Conservation (phyloP, 768 basidiomycete species). For the Kwoniella botswanensis region DNA sequence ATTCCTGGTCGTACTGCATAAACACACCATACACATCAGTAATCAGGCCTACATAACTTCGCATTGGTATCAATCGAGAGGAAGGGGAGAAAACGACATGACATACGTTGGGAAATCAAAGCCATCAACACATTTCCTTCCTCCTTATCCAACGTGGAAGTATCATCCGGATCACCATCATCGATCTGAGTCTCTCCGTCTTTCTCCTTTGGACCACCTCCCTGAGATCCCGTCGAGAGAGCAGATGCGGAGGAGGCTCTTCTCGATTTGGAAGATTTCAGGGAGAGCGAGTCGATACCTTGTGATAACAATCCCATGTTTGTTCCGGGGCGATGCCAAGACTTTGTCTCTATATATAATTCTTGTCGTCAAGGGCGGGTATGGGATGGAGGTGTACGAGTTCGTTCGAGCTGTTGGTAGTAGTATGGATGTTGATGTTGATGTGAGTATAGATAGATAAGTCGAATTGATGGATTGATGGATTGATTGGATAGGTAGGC, state of each 20-base stretch:
- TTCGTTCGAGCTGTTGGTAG: neutral
- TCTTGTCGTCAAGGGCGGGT: too few species aligned
- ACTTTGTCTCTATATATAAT: neutral
- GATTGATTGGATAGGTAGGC: neutral
- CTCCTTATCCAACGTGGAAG: constrained; percentile 89
- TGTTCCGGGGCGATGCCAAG: constrained; percentile 7
- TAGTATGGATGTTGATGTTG: neutral
- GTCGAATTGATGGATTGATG: too few species aligned
- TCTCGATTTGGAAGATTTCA: constrained; percentile 26
- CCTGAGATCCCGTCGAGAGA: neutral
- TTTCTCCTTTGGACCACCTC: neutral
- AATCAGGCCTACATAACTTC: too few species aligned
- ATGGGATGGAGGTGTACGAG: too few species aligned
- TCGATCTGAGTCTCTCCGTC: constrained; percentile 67
- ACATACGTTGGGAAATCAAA: constrained; percentile 88
- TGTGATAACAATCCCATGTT: constrained; percentile 39
- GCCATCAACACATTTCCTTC: constrained; percentile 88
- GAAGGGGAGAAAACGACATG: neutral
- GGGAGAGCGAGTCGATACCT: constrained; percentile 39
- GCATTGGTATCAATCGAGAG: too few species aligned
- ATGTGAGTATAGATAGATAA: too few species aligned
- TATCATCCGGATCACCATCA: constrained; percentile 87
- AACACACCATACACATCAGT: neutral
- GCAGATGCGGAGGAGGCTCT: constrained; percentile 27
- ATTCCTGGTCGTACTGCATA: constrained; percentile 73